Evolutionary conservation across 139 green algal species (phyloP).

Genomic region (Eudorina sp.): DNA sequence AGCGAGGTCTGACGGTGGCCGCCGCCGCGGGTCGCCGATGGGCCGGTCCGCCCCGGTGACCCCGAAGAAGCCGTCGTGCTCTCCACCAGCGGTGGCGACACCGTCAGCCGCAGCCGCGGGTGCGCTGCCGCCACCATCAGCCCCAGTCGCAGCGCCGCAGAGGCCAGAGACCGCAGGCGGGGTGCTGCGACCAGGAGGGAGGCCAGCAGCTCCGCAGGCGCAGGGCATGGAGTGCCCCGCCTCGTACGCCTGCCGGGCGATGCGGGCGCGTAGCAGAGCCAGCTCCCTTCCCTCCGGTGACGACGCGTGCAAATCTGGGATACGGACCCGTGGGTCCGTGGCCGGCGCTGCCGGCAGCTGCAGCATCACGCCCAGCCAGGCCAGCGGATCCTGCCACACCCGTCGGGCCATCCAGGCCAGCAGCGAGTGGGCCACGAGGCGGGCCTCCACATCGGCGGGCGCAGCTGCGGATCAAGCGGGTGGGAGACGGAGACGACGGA

Average conservation of each 20-base stretch:
- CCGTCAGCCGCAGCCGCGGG: background rate
- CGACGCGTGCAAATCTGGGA: too few relatives aligned
- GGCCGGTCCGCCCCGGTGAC: background rate
- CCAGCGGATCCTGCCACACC: conserved; percentile 4
- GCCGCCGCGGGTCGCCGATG: background rate
- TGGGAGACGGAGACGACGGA: too few relatives aligned
- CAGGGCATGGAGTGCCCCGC: background rate
- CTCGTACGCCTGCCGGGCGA: background rate
- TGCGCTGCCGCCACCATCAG: conserved; percentile 23
- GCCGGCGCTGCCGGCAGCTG: background rate
- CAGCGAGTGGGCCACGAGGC: background rate
- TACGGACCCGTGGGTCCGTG: background rate
- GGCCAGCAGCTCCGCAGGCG: background rate
- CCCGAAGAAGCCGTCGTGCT: background rate
- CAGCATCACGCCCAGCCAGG: background rate
- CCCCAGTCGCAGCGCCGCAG: background rate
- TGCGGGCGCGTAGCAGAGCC: background rate
- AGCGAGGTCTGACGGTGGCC: too few relatives aligned
- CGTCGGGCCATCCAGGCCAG: background rate
- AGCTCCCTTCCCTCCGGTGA: background rate
- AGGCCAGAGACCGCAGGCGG: background rate
- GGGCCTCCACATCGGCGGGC: background rate
- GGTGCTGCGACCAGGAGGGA: background rate
- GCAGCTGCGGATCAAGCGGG: background rate
- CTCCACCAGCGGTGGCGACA: background rate